phyloP scores from a whole-genome alignment of 257 asterid species.

The Leonotis leonurus region DNA sequence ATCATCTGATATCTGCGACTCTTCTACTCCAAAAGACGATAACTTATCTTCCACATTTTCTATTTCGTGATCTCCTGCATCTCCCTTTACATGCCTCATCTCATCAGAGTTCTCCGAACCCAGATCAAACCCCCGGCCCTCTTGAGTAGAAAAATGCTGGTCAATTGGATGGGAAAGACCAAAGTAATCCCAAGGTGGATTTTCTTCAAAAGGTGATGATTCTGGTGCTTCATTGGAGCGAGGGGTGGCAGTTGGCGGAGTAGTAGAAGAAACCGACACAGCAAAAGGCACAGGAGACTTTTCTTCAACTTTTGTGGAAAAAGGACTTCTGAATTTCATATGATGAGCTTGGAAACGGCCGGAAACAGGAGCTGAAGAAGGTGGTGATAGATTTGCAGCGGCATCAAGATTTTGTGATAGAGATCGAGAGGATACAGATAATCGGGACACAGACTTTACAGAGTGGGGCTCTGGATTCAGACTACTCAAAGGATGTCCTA shows the following conservation, averaged over 20 bases:
- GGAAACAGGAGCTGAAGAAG: conserved; percentile 51
- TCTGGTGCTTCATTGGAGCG: conserved; percentile 46
- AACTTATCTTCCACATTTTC: conserved; percentile 42
- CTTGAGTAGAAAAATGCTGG: conserved; percentile 48
- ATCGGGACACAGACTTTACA: conserved; percentile 48
- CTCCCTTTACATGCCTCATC: conserved; percentile 27
- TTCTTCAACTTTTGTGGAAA: conserved; percentile 77
- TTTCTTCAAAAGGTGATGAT: conserved; percentile 38
- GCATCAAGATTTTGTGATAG: conserved; percentile 47
- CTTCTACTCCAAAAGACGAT: conserved; percentile 44
- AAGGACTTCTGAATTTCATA: conserved; percentile 61
- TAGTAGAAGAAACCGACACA: conserved; percentile 49
- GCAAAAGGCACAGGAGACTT: conserved; percentile 48
- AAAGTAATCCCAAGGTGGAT: conserved; percentile 91
- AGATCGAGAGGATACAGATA: conserved; percentile 53
- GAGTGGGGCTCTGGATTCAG: conserved; percentile 44
- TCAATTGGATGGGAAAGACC: conserved; percentile 66
- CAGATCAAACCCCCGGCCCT: conserved; percentile 24
- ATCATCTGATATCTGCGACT: conserved; percentile 73
- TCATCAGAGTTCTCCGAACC: conserved; percentile 28
- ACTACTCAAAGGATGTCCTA: conserved; percentile 34
- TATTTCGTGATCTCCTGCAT: conserved; percentile 34
- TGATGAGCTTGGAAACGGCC: conserved; percentile 43
- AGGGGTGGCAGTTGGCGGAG: conserved; percentile 60
- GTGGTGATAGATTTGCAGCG: conserved; percentile 40